Evolutionary conservation across 768 basidiomycete species (phyloP), one percentile per base, ranked within the genome.

Genomic region (Scleroderma citrinum): DNA sequence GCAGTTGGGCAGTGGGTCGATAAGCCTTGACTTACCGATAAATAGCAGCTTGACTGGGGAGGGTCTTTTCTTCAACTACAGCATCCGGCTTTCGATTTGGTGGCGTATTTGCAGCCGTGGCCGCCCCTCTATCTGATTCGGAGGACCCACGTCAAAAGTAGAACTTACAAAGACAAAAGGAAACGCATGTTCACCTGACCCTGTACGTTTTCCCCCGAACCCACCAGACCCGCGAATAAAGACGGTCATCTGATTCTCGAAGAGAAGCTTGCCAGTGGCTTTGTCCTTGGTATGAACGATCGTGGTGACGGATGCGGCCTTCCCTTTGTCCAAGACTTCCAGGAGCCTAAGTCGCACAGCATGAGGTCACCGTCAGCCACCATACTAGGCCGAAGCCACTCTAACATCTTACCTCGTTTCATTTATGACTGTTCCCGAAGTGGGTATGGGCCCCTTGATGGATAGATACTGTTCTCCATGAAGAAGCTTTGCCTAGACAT

Each of bases 401-500:
- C 62, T 23, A 5, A 26, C 13, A 16, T 7, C 2, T 2, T n/a
- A 83, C 83, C 85, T 77, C 5, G 82, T 77, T 55, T 87, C 74
- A 61, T 76, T 94, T 26, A 91, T 74, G 19, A 98, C 72, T 19
- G 85, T 80, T 0, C 82, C 95, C 51, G 76, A 82, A 0, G 91
- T 91, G 1, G 95, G 94, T 51, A 98, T 88, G 0, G 87, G 83
- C 2, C 72, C 82, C 59, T 87, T 85, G 65, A 99, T 90, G 52
- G 81, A 77, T 57, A 99, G 71, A 67, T 91, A 98, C 60, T 98
- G 96, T 63, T 99, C 96, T 39, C 96, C 96, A 63, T 99, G 96
- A 16, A 99, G 78, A n/a, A 99, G 75, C 69, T 92, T 97, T 41
- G 93, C 91, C 91, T 92, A 52, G 23, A 23, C 16, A 50, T 35